Conservation (phyloP, 371 early-diverging fungal genomes). For the Apophysomyces ossiformis region DNA sequence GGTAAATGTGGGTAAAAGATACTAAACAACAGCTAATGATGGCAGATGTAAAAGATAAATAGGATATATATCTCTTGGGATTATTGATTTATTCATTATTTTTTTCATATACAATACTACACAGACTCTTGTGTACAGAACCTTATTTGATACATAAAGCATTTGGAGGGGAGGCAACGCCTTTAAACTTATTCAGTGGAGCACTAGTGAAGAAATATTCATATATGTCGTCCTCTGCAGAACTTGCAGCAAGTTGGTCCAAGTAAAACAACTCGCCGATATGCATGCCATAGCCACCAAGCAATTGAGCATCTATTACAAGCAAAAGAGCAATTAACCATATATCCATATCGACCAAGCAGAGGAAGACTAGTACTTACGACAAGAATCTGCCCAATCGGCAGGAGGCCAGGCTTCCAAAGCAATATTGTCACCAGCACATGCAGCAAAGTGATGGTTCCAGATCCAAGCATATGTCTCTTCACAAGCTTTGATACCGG, state of each 20-base stretch:
- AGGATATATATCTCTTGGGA: no score
- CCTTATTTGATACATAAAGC: conserved; percentile 23
- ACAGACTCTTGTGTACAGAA: background rate
- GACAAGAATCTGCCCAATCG: conserved; percentile 26
- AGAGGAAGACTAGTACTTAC: conserved; percentile 7
- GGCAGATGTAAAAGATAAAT: no score
- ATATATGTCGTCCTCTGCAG: conserved; percentile 15
- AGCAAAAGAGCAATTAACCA: background rate
- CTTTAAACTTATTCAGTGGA: conserved; percentile 21
- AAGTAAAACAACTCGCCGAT: conserved; percentile 25
- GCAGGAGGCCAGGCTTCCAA: conserved; percentile 22
- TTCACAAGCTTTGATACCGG: conserved; percentile 21
- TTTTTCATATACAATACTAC: no score
- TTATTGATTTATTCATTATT: no score
- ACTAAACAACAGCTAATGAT: no score
- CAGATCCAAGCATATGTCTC: conserved; percentile 23
- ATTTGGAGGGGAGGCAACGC: conserved; percentile 27
- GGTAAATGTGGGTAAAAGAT: no score
- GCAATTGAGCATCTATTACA: conserved; percentile 18
- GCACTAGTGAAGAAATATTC: conserved; percentile 25
- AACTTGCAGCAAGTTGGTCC: conserved; percentile 18
- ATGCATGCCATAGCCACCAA: conserved; percentile 23
- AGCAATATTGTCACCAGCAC: conserved; percentile 16
- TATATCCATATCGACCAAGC: background rate
- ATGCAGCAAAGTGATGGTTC: conserved; percentile 23